phyloP scores from a whole-genome alignment of 331 rosid genomes.

The Acacia pycnantha region DNA sequence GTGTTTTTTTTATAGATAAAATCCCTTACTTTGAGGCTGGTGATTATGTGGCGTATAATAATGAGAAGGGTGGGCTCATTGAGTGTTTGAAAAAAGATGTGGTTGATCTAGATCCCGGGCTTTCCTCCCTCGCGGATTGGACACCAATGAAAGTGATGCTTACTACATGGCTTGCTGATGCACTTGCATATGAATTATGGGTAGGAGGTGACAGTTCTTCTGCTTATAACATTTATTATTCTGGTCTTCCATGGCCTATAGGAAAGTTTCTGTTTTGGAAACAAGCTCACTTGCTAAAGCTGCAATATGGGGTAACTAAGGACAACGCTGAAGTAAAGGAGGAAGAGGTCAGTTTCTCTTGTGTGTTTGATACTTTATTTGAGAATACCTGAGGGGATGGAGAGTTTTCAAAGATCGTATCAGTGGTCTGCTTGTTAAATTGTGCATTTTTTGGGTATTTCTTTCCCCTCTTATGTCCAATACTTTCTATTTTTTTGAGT shows the following conservation, averaged over 20 bases:
- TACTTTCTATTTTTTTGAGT: background rate
- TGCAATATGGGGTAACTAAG: slow-evolving; percentile 55
- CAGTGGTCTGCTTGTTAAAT: slow-evolving; percentile 5
- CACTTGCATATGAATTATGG: slow-evolving; percentile 72
- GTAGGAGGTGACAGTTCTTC: slow-evolving; percentile 57
- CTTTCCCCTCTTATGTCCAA: background rate
- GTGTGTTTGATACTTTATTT: background rate
- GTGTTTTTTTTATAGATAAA: slow-evolving; percentile 43
- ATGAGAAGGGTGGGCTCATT: slow-evolving; percentile 74
- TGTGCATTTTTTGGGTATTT: background rate
- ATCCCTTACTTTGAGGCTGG: slow-evolving; percentile 78
- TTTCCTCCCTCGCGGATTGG: slow-evolving; percentile 62
- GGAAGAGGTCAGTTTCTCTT: slow-evolving; percentile 44
- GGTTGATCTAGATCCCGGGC: slow-evolving; percentile 54
- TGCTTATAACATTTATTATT: slow-evolving; percentile 54
- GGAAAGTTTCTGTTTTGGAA: slow-evolving; percentile 64
- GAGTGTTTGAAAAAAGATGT: slow-evolving; percentile 53
- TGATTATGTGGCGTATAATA: slow-evolving; percentile 64
- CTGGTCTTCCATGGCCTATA: slow-evolving; percentile 85
- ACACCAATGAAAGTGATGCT: slow-evolving; percentile 63
- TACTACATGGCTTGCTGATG: slow-evolving; percentile 76
- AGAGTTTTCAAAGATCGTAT: background rate
- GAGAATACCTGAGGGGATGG: background rate
- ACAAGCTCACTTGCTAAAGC: slow-evolving; percentile 50
- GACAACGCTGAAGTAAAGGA: slow-evolving; percentile 55